These are phyloP conservation scores for Triticum urartu DNA, from an alignment of 176 grass and related monocot species.

Conservation along the genomic window DNA sequence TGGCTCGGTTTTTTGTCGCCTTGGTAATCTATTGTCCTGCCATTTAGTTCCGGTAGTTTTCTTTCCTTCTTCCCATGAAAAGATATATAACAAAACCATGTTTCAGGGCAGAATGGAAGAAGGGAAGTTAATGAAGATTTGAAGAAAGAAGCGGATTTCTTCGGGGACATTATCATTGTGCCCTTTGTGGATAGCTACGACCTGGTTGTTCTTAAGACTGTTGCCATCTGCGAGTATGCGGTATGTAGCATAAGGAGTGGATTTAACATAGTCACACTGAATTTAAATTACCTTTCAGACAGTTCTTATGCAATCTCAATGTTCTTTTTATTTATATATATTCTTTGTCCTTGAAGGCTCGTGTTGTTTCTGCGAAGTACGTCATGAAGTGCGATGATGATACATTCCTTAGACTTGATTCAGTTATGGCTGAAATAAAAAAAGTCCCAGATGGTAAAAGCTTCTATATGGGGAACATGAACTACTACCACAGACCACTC, in stretches of 20 bases:
- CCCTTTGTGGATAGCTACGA: conserved; percentile 72
- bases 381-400: conserved; percentile 87
- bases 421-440: conserved; percentile 51
- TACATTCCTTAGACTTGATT: conserved; percentile 63
- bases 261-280: background rate
- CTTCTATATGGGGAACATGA: conserved; percentile 76
- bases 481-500: conserved; percentile 68
- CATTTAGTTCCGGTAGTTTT: background rate
- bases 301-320: background rate
- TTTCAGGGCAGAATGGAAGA: conserved; percentile 50
- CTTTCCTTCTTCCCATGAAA: background rate
- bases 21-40: conserved; percentile 36
- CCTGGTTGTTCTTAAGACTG: conserved; percentile 78
- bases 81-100: conserved; percentile 30
- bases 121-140: conserved; percentile 65
- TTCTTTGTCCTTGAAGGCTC: conserved; percentile 39
- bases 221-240: conserved; percentile 74
- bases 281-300: conserved; percentile 19
- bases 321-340: background rate
- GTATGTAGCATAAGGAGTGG: conserved; percentile 39
- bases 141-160: conserved; percentile 72
- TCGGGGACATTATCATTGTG: conserved; percentile 72
- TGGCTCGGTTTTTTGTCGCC: conserved; percentile 82
- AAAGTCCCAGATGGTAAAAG: conserved; percentile 60
- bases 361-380: conserved; percentile 48